Conservation (phyloP, 495 filamentous ascomycete species). For the Darksidea phi region DNA sequence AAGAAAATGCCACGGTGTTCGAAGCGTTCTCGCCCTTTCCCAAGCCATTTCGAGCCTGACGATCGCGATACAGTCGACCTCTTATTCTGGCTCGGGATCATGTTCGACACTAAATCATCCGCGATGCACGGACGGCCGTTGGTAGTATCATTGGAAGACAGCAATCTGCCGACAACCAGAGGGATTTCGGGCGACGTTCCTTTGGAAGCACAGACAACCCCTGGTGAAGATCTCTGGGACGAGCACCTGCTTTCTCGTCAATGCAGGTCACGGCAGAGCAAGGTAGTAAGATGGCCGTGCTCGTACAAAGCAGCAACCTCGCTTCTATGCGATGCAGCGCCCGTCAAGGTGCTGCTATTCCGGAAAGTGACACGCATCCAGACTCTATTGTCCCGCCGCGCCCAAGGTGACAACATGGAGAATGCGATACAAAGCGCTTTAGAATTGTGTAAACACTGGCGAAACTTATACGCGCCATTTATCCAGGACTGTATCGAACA, state of each 20-base stretch:
- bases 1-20: neutral
- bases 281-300: slow-evolving; percentile 47
- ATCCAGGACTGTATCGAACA: slow-evolving; percentile 47
- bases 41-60: slow-evolving; percentile 33
- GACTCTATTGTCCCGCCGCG: slow-evolving; percentile 42
- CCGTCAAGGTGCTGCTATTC: slow-evolving; percentile 52
- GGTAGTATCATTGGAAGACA: slow-evolving; percentile 52
- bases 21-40: neutral
- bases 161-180: slow-evolving; percentile 34
- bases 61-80: slow-evolving; percentile 47
- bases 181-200: neutral
- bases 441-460: slow-evolving; percentile 50
- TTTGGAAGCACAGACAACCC: slow-evolving; percentile 6
- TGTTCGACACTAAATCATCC: slow-evolving; percentile 52
- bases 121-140: slow-evolving; percentile 50
- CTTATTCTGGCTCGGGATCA: slow-evolving; percentile 53
- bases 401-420: slow-evolving; percentile 40
- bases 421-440: slow-evolving; percentile 43
- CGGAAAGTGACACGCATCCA: slow-evolving; percentile 50
- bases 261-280: slow-evolving; percentile 16
- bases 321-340: slow-evolving; percentile 47
- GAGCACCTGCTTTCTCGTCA: slow-evolving; percentile 41
- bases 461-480: slow-evolving; percentile 46
- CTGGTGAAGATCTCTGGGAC: slow-evolving; percentile 39
- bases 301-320: slow-evolving; percentile 46